Base-by-base conservation (phyloP, 2,329 filamentous ascomycete genomes). In the Alternaria panax region DNA sequence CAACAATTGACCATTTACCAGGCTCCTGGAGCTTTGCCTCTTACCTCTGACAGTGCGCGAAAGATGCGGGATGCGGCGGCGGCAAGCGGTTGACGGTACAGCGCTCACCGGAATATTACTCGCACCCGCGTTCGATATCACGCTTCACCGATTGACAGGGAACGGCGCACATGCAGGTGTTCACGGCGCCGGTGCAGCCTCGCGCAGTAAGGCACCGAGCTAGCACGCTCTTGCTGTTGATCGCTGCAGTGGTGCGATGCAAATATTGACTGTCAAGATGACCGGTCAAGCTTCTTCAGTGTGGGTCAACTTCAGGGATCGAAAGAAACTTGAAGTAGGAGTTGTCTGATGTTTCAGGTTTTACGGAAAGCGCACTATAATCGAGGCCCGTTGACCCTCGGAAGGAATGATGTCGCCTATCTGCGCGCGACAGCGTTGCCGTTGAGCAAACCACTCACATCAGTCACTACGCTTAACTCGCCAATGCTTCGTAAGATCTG, bases 61-160 rank as follows among this genome's bases (percentile, higher is more conserved):
- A 34, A 36, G 40, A 51, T 40, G 57, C 42, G 32, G 43, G 53
- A 45, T 54, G 48, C 24, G 30, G 47, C 53, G 48, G 59, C 56
- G 51, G 47, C 53, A 53, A 53, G 46, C 43, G 46, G 30, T 58
- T 38, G 51, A 57, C 53, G 52, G 58, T 59, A 47, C 38, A 61
- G 48, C 50, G 55, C 48, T 51, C 38, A 38, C 56, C 62, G 62
- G 64, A 57, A 52, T 51, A 52, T 64, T 66, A 66, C 32, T 60
- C 56, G 54, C 45, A 51, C 43, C 47, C 56, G 38, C 20, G 51
- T 25, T 47, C 38, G 46, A 40, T 48, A 54, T 58, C 42, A 24
- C 30, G 41, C 27, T 40, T 56, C 50, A 54, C 43, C 36, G 7
- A 45, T 28, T 38, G 32, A 54, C 57, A 59, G 50, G 36, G 43